These are phyloP conservation scores for Luvunga scandens DNA, from an alignment of 345 rosid species.

Conservation along the genomic window DNA sequence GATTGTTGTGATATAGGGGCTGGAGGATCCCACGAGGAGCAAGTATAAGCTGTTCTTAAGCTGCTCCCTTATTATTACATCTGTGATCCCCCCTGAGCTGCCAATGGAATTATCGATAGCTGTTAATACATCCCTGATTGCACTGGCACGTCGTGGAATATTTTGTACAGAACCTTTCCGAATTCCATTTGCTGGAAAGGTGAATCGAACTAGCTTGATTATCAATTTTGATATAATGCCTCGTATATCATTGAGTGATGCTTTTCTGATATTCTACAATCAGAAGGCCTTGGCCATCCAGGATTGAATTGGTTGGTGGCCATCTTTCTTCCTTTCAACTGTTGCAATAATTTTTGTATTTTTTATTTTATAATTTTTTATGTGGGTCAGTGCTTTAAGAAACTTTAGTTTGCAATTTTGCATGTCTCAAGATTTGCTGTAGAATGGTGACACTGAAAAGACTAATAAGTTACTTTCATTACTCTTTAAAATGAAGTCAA, in stretches of 20 bases:
- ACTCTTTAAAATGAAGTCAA: neutral
- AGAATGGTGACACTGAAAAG: neutral
- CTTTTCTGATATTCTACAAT: neutral
- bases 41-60: conserved; percentile 92
- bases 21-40: conserved; percentile 99
- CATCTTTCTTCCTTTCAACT: neutral
- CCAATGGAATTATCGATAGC: conserved; percentile 99
- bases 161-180: conserved; percentile 99
- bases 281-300: neutral
- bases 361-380: no score
- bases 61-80: conserved; percentile 92
- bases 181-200: conserved; percentile 99
- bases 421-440: neutral
- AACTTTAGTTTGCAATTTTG: neutral
- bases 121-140: conserved; percentile 95
- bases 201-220: conserved; percentile 21
- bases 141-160: conserved; percentile 91
- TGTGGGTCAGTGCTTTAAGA: neutral
- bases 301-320: neutral
- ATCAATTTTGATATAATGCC: neutral
- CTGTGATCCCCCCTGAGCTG: conserved; percentile 98
- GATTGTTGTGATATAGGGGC: conserved; percentile 51
- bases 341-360: neutral
- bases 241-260: neutral
- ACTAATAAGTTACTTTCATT: neutral